A percentile compares a stretch with the other conserved stretches of the same genome.
These are phyloP conservation scores for Tulasnella calospora DNA, from an alignment of 768 basidiomycete genomes.

Conservation along the genomic window DNA sequence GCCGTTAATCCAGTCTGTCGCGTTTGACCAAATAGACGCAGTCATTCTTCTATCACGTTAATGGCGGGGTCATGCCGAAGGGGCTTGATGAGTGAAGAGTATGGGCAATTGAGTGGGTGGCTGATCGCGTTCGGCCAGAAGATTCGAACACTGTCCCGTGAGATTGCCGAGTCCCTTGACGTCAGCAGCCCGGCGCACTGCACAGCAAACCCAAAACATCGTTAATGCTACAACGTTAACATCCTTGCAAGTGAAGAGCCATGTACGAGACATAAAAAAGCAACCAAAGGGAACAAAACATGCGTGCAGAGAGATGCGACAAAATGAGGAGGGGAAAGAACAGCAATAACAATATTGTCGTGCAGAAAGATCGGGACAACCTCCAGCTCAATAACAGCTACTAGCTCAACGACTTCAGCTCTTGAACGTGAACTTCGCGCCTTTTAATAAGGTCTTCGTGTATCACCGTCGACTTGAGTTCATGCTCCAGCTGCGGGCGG, in stretches of 20 bases:
- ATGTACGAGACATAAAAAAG: background rate
- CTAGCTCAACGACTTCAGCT: constrained; percentile 23
- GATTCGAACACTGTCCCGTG: background rate
- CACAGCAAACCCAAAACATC: background rate
- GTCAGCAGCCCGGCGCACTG: background rate
- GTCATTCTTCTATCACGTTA: background rate
- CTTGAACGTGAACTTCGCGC: constrained; percentile 49
- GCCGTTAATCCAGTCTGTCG: background rate
- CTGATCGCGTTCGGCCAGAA: background rate
- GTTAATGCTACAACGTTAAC: constrained; percentile 11
- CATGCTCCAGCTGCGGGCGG: constrained; percentile 48
- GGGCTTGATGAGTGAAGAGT: background rate
- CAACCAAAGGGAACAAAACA: background rate
- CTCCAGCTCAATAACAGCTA: background rate
- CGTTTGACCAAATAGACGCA: background rate
- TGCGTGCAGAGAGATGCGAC: constrained; percentile 6
- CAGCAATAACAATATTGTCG: constrained; percentile 15
- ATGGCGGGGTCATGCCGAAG: background rate
- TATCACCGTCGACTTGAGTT: constrained; percentile 49
- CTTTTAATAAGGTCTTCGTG: constrained; percentile 55
- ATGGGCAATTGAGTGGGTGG: background rate
- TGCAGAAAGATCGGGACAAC: background rate
- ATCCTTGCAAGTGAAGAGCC: background rate
- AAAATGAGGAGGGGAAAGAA: constrained; percentile 3
- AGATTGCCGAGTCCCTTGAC: background rate